Percentiles rank a stretch among this genome's conserved stretches.
These are phyloP conservation scores for Amauroascus niger DNA, from an alignment of 2,329 filamentous ascomycete genomes.

Conservation along the genomic window DNA sequence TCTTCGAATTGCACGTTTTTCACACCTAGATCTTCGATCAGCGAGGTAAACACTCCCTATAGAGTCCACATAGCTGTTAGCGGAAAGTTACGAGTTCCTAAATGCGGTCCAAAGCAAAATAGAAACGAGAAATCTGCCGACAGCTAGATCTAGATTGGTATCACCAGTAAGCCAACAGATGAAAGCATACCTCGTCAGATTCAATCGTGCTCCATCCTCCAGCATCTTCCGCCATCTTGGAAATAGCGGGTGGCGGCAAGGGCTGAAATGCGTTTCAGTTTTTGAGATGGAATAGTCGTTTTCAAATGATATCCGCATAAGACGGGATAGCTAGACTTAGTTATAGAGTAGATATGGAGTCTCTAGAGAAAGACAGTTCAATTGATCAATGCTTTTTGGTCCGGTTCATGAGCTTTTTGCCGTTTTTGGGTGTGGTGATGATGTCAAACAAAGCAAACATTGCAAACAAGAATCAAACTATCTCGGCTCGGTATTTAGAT, in stretches of 20 bases:
- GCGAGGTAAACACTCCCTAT: slow-evolving; percentile 90
- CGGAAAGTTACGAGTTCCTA: no score
- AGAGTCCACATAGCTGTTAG: not conserved
- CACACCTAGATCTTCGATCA: slow-evolving; percentile 85
- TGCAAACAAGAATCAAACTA: not conserved
- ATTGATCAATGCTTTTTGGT: no score
- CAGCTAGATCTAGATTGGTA: no score
- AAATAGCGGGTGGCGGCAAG: not conserved
- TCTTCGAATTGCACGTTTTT: slow-evolving; percentile 95
- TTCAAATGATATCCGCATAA: no score
- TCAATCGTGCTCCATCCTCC: slow-evolving; percentile 94
- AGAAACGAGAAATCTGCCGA: not conserved
- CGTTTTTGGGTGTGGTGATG: not conserved
- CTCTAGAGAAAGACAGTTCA: no score
- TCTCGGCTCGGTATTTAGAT: not conserved
- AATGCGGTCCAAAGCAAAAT: not conserved
- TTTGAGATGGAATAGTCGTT: no score
- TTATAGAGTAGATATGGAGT: no score
- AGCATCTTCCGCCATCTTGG: slow-evolving; percentile 51
- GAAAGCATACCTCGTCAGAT: slow-evolving; percentile 70
- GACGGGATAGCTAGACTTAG: no score
- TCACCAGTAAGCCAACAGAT: not conserved
- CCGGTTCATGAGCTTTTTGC: no score
- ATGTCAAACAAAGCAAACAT: slow-evolving; percentile 9
- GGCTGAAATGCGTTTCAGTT: not conserved